phyloP scores from a whole-genome alignment of 106 monocot species.

The Dendrobium huoshanense region DNA sequence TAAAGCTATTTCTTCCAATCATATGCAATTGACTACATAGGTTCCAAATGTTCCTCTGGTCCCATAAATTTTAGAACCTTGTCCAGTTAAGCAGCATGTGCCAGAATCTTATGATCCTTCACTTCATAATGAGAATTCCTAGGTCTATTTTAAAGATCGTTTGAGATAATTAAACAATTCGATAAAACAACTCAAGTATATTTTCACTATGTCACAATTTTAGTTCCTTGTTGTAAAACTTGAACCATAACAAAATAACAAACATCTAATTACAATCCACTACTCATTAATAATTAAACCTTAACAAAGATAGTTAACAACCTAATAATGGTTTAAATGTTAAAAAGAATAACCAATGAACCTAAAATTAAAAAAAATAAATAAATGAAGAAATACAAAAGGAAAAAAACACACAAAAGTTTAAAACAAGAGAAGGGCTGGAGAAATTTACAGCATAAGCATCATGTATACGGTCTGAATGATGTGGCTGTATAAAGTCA shows the following conservation, averaged over 20 bases:
- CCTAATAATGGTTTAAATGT: background rate
- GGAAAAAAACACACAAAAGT: background rate
- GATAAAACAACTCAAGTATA: no score
- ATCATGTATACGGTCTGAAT: conserved; percentile 87
- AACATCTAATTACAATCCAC: background rate
- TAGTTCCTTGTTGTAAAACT: no score
- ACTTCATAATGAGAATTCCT: no score
- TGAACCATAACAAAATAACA: background rate
- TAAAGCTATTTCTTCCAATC: no score
- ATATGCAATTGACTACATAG: no score
- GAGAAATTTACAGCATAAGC: conserved; percentile 65
- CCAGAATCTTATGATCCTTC: no score
- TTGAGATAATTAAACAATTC: no score
- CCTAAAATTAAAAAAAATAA: background rate
- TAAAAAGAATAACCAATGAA: background rate
- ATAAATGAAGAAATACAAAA: background rate
- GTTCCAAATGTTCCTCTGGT: no score
- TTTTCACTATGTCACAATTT: no score
- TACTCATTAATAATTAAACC: background rate
- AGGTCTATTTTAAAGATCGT: no score
- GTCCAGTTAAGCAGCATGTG: no score
- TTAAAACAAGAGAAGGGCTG: background rate
- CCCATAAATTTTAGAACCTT: no score
- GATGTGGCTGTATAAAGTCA: conserved; percentile 96
- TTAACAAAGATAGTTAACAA: background rate